Evolutionary conservation across 1,139 yeast genomes (phyloP).

Genomic region (Diutina ranongensis): DNA sequence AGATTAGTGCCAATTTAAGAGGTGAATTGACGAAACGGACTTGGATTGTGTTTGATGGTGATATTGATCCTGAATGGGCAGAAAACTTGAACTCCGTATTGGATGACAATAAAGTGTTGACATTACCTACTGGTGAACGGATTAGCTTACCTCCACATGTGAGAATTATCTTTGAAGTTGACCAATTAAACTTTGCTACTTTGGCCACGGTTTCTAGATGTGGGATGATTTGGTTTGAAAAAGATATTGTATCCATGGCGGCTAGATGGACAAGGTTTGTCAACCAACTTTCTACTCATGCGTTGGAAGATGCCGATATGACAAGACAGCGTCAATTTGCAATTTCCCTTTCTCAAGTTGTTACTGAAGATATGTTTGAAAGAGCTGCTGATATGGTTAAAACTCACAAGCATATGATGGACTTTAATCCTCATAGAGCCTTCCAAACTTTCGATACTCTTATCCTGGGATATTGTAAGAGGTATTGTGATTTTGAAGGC

Average conservation of each 20-base stretch:
- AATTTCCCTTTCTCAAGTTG: neutral
- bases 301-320: neutral
- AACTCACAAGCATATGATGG: neutral
- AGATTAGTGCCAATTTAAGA: conserved; percentile 41
- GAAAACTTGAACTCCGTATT: conserved; percentile 84
- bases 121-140: conserved; percentile 87
- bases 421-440: neutral
- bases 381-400: neutral
- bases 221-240: conserved; percentile 74
- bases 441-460: neutral
- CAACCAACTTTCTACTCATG: neutral
- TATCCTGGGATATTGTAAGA: neutral
- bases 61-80: conserved; percentile 90
- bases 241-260: conserved; percentile 13
- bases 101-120: conserved; percentile 74
- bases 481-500: neutral
- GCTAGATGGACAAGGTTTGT: conserved; percentile 10
- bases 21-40: conserved; percentile 46
- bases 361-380: neutral
- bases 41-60: conserved; percentile 90
- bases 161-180: conserved; percentile 68
- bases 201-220: conserved; percentile 92
- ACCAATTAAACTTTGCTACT: conserved; percentile 54
- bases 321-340: neutral
- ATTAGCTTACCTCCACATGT: conserved; percentile 54